These are phyloP conservation scores for Syncephalastrum racemosum DNA, from an alignment of 371 early-diverging fungal species.

Conservation along the genomic window DNA sequence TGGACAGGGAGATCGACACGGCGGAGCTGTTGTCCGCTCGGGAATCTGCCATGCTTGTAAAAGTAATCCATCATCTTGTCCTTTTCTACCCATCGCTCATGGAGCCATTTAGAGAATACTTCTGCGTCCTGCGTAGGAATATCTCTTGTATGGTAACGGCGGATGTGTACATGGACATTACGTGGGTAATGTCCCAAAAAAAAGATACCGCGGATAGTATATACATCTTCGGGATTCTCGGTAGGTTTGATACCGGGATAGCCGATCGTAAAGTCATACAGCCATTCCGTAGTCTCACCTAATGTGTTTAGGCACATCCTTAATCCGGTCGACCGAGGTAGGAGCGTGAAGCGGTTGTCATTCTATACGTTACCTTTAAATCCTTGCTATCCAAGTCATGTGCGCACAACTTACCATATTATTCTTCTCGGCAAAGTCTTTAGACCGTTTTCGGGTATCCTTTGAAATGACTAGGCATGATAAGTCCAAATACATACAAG, in stretches of 20 bases:
- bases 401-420: conserved; percentile 38
- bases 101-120: conserved; percentile 75
- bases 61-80: conserved; percentile 81
- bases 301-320: conserved; percentile 58
- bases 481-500: not conserved
- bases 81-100: conserved; percentile 80
- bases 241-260: conserved; percentile 67
- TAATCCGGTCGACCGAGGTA: conserved; percentile 82
- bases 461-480: conserved; percentile 38
- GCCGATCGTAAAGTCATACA: conserved; percentile 84
- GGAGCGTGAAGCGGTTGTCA: conserved; percentile 55
- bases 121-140: conserved; percentile 65
- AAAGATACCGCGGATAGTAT: conserved; percentile 68
- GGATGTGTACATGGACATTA: conserved; percentile 70
- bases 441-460: conserved; percentile 44
- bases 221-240: conserved; percentile 70
- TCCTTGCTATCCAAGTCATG: not conserved
- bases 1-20: conserved; percentile 22
- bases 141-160: conserved; percentile 59
- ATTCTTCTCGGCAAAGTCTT: conserved; percentile 47
- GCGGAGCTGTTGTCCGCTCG: conserved; percentile 18
- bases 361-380: conserved; percentile 19
- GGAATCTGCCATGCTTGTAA: conserved; percentile 71
- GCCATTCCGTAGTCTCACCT: conserved; percentile 55
- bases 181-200: conserved; percentile 62